phyloP scores from a whole-genome alignment of 2,329 filamentous ascomycete species.

The Westerdykella aurantiaca region DNA sequence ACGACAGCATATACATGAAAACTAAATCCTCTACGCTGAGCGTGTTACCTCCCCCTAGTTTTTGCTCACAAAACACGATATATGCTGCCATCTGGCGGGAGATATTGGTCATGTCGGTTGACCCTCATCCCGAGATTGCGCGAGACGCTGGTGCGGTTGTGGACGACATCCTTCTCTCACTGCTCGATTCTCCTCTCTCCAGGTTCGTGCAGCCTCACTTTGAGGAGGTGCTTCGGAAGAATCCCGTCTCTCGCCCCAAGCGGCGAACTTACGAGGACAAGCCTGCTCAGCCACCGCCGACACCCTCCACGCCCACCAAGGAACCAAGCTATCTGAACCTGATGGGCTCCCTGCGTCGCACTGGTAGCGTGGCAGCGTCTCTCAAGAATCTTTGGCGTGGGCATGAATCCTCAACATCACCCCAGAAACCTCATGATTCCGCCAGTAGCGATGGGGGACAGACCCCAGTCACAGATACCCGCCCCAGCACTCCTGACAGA shows the following conservation, averaged over 20 bases:
- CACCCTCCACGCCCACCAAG: conserved; percentile 46
- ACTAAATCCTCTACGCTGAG: conserved; percentile 12
- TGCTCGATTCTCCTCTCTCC: conserved; percentile 73
- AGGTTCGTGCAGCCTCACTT: conserved; percentile 64
- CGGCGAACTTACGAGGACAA: conserved; percentile 30
- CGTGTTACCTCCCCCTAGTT: conserved; percentile 3
- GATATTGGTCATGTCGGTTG: conserved; percentile 80
- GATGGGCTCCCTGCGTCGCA: conserved; percentile 54
- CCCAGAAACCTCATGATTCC: conserved; percentile 42
- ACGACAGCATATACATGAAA: conserved; percentile 29
- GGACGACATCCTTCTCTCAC: conserved; percentile 73
- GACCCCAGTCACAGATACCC: conserved; percentile 68
- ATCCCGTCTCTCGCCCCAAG: conserved; percentile 44
- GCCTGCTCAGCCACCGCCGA: conserved; percentile 42
- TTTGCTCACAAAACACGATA: conserved; percentile 72
- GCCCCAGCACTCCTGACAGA: conserved; percentile 54
- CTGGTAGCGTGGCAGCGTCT: conserved; percentile 59
- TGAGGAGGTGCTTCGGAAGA: conserved; percentile 56
- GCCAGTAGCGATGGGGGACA: neutral
- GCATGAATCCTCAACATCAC: conserved; percentile 24
- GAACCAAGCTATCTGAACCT: conserved; percentile 54
- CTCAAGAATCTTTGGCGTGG: conserved; percentile 55
- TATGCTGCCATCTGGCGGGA: conserved; percentile 95
- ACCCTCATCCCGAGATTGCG: conserved; percentile 90
- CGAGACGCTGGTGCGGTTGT: conserved; percentile 77